Base-by-base conservation (phyloP, 495 filamentous ascomycete species). In the Neurospora tetraspora region DNA sequence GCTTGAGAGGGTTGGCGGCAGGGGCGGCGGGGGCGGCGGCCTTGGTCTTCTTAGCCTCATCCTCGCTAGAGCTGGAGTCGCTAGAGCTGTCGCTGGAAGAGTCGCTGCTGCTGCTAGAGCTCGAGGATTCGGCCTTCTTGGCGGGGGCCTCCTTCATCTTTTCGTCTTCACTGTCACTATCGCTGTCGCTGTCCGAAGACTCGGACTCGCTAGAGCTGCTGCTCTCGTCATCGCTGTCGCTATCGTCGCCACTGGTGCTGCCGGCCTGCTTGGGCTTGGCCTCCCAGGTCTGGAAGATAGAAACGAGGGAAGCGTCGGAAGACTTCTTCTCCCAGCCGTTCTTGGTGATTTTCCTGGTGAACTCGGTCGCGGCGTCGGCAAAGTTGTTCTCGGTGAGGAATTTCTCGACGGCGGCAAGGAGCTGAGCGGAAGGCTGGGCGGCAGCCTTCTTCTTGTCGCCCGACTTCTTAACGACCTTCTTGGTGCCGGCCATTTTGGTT, bases 221-320 rank as follows among this genome's bases (percentile, higher is more conserved):
- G 47, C 59, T 84, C 38, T 93, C 93, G 68, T 92, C 85, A 82
- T 90, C 87, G 79, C 93, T 94, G 83, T 97, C 89, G 83, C 97
- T 97, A 77, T 93, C 93, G 27, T 77, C 74, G 74, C 72, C 74
- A 43, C 71, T 73, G 71, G 69, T 73, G 23, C 31, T 65, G 37
- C 80, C 79, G 39, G 76, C 78, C 14, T 74, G 73, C 45, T 68
- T 79, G 69, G 79, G 70, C 20, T 81, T 82, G 16, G 82, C 80
- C 75, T 84, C 77, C 85, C 84, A 86, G n/a, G 82, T 74, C 73
- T 84, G 77, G 77, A 84, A 85, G 20, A 86, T 77, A 39, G 78
- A 78, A 39, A 80, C 81, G 6, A 86, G 78, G 8, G 84, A 85
- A 14, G 80, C 74, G n/a, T 76, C 65, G 59, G 76, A 75, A 7